Conservation (phyloP, 176 grass and related monocot species). For the Carex myosuroides region DNA sequence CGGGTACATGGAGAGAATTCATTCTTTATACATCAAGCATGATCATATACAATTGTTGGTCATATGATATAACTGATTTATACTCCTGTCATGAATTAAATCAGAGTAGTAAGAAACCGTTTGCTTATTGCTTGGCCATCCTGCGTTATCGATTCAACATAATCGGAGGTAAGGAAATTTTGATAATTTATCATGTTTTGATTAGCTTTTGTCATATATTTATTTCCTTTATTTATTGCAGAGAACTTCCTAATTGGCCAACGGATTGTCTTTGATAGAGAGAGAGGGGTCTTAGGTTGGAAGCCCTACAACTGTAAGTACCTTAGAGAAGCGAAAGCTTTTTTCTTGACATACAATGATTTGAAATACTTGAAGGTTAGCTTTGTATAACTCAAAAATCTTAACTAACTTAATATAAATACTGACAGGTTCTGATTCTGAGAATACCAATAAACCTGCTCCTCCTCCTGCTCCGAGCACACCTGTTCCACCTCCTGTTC, state of each 20-base stretch:
- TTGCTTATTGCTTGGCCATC: constrained; percentile 48
- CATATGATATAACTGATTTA: background rate
- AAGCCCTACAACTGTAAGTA: constrained; percentile 44
- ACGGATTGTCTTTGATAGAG: constrained; percentile 45
- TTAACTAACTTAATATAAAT: background rate
- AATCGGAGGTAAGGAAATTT: constrained; percentile 43
- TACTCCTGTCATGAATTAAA: background rate
- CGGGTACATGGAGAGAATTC: background rate
- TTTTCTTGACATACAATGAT: background rate
- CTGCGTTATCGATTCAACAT: constrained; percentile 31
- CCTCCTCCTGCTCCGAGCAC: background rate
- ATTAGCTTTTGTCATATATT: background rate
- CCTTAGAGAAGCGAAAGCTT: background rate
- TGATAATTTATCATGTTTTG: background rate
- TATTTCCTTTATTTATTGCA: constrained; percentile 14
- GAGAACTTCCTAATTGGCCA: constrained; percentile 68
- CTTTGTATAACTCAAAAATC: background rate
- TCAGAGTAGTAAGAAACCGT: accelerated
- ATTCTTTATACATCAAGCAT: background rate
- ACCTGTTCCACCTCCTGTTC: too few species aligned
- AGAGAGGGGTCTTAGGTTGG: constrained; percentile 47
- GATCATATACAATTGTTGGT: background rate
- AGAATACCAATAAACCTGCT: background rate
- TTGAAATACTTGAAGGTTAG: background rate
- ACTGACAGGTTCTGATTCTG: background rate